These are phyloP conservation scores for Colletotrichum neosansevieriae DNA, from an alignment of 2,329 filamentous ascomycete genomes.

Conservation along the genomic window DNA sequence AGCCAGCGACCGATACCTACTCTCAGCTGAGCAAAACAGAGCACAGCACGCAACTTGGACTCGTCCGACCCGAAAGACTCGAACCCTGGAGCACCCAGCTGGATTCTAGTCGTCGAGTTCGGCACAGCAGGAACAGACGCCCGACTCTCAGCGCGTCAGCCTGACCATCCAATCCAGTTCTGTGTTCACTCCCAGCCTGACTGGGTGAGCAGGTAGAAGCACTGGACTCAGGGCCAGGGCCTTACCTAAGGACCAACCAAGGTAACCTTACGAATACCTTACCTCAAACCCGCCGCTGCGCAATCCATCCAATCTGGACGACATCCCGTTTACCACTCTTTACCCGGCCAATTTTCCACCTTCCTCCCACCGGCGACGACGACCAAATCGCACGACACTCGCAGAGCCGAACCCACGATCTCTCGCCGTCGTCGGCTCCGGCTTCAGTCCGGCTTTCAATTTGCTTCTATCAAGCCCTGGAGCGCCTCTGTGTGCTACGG, in stretches of 20 bases:
- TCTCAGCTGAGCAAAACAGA: neutral
- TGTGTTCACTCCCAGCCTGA: neutral
- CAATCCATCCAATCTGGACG: constrained; percentile 34
- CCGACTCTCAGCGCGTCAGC: neutral
- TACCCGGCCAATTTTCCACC: neutral
- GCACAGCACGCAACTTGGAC: neutral
- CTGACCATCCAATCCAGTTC: neutral
- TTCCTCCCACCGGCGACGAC: neutral
- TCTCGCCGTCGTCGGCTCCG: constrained; percentile 14
- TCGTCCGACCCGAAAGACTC: neutral
- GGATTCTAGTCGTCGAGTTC: neutral
- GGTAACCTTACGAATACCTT: constrained; percentile 5
- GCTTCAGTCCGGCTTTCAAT: neutral
- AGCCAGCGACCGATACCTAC: neutral
- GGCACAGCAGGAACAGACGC: neutral
- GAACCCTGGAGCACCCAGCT: neutral
- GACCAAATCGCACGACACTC: neutral
- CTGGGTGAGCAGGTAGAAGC: neutral
- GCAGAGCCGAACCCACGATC: neutral
- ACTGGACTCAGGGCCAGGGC: neutral
- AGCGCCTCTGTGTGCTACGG: constrained; percentile 16
- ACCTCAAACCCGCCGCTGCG: constrained; percentile 31
- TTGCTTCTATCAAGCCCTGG: neutral
- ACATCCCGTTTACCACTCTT: constrained; percentile 22
- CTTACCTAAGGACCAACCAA: constrained; percentile 33